Conservation (phyloP, 345 rosid genomes). For the Lumnitzera racemosa region DNA sequence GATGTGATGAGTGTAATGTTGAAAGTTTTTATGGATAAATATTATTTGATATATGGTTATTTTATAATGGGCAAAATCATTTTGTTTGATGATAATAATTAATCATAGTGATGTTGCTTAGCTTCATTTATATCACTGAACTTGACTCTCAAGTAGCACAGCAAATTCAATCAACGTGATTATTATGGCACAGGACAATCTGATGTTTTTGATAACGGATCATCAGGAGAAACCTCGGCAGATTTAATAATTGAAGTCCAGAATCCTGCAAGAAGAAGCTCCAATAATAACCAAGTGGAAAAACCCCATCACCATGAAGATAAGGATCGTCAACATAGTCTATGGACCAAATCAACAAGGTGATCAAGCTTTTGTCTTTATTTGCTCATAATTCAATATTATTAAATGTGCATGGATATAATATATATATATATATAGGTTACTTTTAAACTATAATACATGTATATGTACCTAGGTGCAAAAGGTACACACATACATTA, state of each 20-base stretch:
- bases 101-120: too few relatives aligned
- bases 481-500: too few relatives aligned
- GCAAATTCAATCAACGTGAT: too few relatives aligned
- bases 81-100: too few relatives aligned
- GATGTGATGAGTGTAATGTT: background rate
- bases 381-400: background rate
- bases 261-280: slow-evolving; percentile 35
- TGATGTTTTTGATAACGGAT: slow-evolving; percentile 65
- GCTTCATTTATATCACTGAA: too few relatives aligned
- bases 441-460: too few relatives aligned
- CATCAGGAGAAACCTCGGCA: slow-evolving; percentile 76
- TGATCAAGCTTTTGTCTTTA: slow-evolving; percentile 7
- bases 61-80: too few relatives aligned
- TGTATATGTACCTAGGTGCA: too few relatives aligned
- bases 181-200: slow-evolving; percentile 41
- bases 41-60: too few relatives aligned
- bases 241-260: slow-evolving; percentile 48
- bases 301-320: slow-evolving; percentile 7
- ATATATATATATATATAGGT: too few relatives aligned
- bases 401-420: background rate
- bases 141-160: too few relatives aligned
- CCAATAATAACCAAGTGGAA: slow-evolving; percentile 13
- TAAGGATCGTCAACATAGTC: slow-evolving; percentile 26
- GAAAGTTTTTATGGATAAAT: too few relatives aligned
- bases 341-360: slow-evolving; percentile 60